These are phyloP conservation scores for Acacia crassicarpa DNA, from an alignment of 306 rosid genomes.

Conservation along the genomic window DNA sequence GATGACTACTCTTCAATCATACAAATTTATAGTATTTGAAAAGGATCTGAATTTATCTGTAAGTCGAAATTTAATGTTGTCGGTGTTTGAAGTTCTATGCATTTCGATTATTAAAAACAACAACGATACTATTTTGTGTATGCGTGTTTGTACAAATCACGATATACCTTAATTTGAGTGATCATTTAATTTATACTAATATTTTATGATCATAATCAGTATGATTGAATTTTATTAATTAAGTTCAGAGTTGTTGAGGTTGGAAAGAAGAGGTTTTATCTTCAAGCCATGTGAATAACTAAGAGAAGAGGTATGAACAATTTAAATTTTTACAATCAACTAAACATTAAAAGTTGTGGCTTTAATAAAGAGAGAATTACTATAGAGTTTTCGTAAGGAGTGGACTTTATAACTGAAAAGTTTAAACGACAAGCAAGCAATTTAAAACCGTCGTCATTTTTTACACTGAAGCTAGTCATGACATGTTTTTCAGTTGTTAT, in stretches of 20 bases:
- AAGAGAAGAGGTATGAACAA: background rate
- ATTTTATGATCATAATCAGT: background rate
- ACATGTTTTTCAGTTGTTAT: too few species aligned
- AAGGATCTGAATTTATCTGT: background rate
- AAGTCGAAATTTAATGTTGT: background rate
- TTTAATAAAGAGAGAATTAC: too few species aligned
- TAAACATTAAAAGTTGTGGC: background rate
- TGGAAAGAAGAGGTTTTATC: too few species aligned
- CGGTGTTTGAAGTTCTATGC: background rate
- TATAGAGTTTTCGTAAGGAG: too few species aligned
- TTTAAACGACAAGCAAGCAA: too few species aligned
- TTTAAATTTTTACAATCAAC: background rate
- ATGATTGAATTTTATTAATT: too few species aligned
- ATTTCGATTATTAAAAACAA: background rate
- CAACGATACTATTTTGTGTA: background rate
- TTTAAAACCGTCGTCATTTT: too few species aligned
- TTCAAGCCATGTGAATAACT: background rate
- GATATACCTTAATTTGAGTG: background rate
- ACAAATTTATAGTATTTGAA: background rate
- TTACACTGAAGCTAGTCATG: too few species aligned
- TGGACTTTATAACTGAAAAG: too few species aligned
- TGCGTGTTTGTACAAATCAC: background rate
- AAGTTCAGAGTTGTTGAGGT: too few species aligned
- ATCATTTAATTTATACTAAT: background rate
- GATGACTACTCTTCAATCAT: background rate